phyloP scores from a whole-genome alignment of 1,284 basidiomycete genomes.

The Rhodotorula sp. region DNA sequence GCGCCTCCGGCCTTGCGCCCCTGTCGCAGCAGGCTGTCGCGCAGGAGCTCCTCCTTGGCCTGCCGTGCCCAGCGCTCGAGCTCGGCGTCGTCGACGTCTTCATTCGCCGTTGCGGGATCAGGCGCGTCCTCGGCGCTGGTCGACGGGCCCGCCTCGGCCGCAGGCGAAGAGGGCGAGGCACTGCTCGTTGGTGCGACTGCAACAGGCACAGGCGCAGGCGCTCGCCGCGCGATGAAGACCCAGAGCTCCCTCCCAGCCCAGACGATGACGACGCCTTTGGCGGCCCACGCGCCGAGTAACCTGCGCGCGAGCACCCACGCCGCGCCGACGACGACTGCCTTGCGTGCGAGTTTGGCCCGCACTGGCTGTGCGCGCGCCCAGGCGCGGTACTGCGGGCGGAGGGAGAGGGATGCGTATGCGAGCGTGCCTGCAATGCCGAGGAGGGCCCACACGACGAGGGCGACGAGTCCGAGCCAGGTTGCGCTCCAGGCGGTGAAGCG shows the following conservation, averaged over 20 bases:
- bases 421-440: not conserved
- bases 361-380: not conserved
- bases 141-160: not conserved
- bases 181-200: too few relatives aligned
- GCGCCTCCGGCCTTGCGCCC: not conserved
- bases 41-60: conserved; percentile 25
- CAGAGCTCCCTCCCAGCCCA: not conserved
- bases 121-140: not conserved
- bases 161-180: not conserved
- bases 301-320: not conserved
- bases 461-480: conserved; percentile 14
- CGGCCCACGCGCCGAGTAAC: not conserved
- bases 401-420: not conserved
- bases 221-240: not conserved
- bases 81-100: conserved; percentile 6
- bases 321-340: not conserved
- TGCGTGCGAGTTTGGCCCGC: not conserved
- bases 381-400: conserved; percentile 2
- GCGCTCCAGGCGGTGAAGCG: not conserved
- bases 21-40: conserved; percentile 17
- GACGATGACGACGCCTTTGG: not conserved
- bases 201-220: not conserved
- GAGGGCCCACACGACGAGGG: conserved; percentile 8
- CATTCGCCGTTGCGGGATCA: not conserved
- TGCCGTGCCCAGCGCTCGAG: conserved; percentile 26